phyloP scores from a whole-genome alignment of 495 filamentous ascomycete genomes.

The Daldinia concentrica region DNA sequence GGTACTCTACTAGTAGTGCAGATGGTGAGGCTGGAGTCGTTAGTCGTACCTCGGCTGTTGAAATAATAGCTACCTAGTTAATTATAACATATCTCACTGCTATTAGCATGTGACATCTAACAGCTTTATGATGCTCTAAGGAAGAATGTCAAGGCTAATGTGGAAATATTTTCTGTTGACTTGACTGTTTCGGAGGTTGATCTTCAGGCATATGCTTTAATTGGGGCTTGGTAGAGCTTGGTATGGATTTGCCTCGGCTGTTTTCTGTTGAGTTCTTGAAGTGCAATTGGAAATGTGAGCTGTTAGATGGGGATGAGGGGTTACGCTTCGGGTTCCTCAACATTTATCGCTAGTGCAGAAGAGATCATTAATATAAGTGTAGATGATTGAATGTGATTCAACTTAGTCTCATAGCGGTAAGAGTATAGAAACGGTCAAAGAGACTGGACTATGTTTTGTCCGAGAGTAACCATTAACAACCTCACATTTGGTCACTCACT shows the following conservation, averaged over 20 bases:
- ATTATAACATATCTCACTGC: not conserved
- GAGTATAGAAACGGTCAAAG: not conserved
- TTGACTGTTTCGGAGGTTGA: not conserved
- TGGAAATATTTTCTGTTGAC: not conserved
- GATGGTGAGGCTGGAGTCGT: not conserved
- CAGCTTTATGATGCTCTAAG: too few relatives aligned
- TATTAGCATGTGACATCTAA: too few relatives aligned
- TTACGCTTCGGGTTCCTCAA: not conserved
- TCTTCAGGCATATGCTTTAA: not conserved
- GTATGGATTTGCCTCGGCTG: not conserved
- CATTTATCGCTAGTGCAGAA: not conserved
- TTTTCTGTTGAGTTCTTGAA: not conserved
- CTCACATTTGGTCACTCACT: not conserved
- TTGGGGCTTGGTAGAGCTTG: not conserved
- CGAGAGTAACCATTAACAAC: not conserved
- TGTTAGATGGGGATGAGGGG: not conserved
- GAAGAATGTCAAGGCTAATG: too few relatives aligned
- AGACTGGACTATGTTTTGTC: not conserved
- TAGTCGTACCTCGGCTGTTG: not conserved
- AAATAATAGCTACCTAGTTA: too few relatives aligned
- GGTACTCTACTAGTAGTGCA: not conserved
- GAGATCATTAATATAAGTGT: not conserved
- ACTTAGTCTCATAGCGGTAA: not conserved
- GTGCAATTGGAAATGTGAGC: too few relatives aligned
- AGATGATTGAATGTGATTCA: not conserved